Evolutionary conservation across 2,329 filamentous ascomycete genomes (phyloP), one percentile per base, ranked within the genome.

Genomic region (Curvularia sp.): DNA sequence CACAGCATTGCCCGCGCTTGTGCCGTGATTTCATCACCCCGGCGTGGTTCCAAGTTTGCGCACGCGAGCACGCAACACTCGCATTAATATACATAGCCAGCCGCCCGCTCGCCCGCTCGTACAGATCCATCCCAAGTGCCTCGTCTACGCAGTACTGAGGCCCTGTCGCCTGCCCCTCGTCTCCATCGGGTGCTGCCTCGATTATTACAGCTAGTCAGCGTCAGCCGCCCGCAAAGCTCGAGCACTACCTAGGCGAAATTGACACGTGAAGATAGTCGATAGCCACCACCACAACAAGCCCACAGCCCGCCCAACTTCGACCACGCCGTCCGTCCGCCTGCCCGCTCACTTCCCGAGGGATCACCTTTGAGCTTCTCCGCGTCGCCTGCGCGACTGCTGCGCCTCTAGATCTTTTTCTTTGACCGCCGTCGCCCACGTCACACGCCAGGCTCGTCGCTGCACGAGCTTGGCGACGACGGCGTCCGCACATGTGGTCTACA

Each of bases 401-500:
- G 68, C 72, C 55, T 51, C 51, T 56, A 52, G 9, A 49, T 59
- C 49, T 27, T n/a, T 27, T 28, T 13, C 3, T 23, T 43, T 49
- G 53, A 39, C 48, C 54, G 55, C 63, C 64, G 49, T 61, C 59
- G 61, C 57, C 61, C 69, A 59, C 66, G 61, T 67, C 69, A 66
- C 53, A 64, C 45, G 65, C 66, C 71, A 65, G 64, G 70, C 71
- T 78, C 80, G 80, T 79, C 78, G 68, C 73, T 76, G 71, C 73
- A 81, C 74, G 79, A 80, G 79, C 77, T 81, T 76, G 77, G 78
- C 79, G 78, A 73, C 19, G 65, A 65, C 71, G 65, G 76, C 77
- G 72, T 73, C 78, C 78, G 80, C 81, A 81, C 79, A 96, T 97
- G 91, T 93, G 89, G 89, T 84, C 55, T 45, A 55, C 55, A n/a